These are phyloP conservation scores for Auxenochlorella pyrenoidosa DNA, from an alignment of 139 green algal genomes.

Conservation along the genomic window DNA sequence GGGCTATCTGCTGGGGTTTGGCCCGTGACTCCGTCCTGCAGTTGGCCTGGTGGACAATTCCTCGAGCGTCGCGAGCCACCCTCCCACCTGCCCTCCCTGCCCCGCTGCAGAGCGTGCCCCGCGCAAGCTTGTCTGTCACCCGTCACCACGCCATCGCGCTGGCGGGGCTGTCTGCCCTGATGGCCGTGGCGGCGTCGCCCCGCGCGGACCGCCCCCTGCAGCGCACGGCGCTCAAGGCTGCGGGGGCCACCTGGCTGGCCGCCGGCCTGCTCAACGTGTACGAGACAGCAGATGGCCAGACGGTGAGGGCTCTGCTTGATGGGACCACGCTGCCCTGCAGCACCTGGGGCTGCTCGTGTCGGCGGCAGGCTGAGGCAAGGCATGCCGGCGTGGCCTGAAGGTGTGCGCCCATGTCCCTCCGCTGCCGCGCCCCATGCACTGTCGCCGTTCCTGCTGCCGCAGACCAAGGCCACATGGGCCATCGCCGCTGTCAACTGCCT, in stretches of 20 bases:
- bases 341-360: background rate
- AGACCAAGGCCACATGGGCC: background rate
- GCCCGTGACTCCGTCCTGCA: no score
- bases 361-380: no score
- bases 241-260: background rate
- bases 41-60: no score
- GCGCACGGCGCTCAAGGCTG: background rate
- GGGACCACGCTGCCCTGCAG: background rate
- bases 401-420: background rate
- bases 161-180: background rate
- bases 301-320: background rate
- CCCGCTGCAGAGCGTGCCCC: background rate
- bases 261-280: background rate
- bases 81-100: background rate
- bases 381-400: background rate
- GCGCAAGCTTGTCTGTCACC: background rate
- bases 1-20: no score
- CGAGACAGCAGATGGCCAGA: background rate
- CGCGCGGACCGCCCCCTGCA: background rate
- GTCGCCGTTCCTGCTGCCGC: no score
- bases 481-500: background rate
- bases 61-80: no score
- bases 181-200: no score
- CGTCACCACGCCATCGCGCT: background rate
- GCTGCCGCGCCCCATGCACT: background rate